phyloP scores from a whole-genome alignment of 2,329 filamentous ascomycete species.

The Verticillium zaregamsianum region DNA sequence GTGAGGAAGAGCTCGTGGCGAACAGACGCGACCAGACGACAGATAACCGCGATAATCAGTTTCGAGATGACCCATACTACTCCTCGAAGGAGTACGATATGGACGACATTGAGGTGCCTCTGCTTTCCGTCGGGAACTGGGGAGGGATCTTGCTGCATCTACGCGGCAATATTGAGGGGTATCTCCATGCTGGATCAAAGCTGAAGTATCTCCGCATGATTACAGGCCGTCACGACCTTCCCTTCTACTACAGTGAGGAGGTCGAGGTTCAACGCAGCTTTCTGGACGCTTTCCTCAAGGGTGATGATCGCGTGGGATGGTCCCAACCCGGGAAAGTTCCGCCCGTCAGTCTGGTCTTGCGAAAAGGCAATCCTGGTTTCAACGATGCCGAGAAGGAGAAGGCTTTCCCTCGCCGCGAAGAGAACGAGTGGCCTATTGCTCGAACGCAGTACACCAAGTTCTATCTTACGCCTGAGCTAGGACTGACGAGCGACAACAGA shows the following conservation, averaged over 20 bases:
- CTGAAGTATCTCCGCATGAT: constrained; percentile 68
- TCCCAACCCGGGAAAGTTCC: constrained; percentile 51
- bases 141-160: constrained; percentile 66
- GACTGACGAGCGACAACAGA: constrained; percentile 29
- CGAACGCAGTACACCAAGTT: constrained; percentile 60
- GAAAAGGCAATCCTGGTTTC: constrained; percentile 64
- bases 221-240: constrained; percentile 65
- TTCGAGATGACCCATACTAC: constrained; percentile 61
- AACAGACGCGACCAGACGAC: constrained; percentile 44
- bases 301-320: constrained; percentile 60
- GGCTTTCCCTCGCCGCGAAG: constrained; percentile 48
- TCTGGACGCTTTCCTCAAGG: constrained; percentile 67
- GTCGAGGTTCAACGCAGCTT: constrained; percentile 65
- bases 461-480: constrained; percentile 47
- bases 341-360: constrained; percentile 55
- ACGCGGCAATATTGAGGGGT: constrained; percentile 65
- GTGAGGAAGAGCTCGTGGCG: constrained; percentile 43
- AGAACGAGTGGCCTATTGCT: constrained; percentile 63
- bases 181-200: constrained; percentile 56
- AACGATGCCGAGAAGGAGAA: constrained; percentile 60
- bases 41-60: constrained; percentile 46
- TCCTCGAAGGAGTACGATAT: constrained; percentile 61
- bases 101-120: constrained; percentile 61
- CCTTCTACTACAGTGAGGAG: constrained; percentile 68
- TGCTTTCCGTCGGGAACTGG: constrained; percentile 67